Evolutionary conservation across 495 filamentous ascomycete species (phyloP), one percentile per base, ranked within the genome.

Genomic region (Chaetomium cochliodes): DNA sequence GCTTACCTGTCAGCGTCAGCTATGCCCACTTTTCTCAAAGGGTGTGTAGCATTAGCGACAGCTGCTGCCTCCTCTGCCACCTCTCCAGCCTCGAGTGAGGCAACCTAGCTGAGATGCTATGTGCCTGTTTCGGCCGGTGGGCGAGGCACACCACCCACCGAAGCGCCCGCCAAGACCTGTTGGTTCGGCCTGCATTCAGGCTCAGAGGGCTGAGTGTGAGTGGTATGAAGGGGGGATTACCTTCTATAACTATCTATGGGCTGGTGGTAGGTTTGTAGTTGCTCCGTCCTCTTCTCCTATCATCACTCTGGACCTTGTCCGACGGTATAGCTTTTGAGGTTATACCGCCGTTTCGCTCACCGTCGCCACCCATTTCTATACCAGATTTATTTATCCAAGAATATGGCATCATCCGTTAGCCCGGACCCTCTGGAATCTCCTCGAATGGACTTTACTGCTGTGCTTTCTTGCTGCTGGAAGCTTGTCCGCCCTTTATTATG

Each of bases 91-190:
- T 41, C 54, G 42, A 20, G 54, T 42, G 8, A 57, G 54, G 54
- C 37, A 23, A n/a, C 11, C 4, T 9, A n/a, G 33, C 54, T 57
- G n/a, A n/a, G n/a, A n/a, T n/a, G n/a, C n/a, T n/a, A n/a, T n/a
- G n/a, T n/a, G n/a, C n/a, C n/a, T n/a, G n/a, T n/a, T n/a, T n/a
- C n/a, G n/a, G n/a, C n/a, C n/a, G 33, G 16, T 41, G 33, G 13
- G 30, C 22, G 18, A 55, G 30, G 53, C 53, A 30, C 53, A 55
- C 28, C 33, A 18, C 41, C 39, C 13, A 18, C 41, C 13, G 16
- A 26, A 46, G 56, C 41, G 41, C 39, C 41, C 20, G 56, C 56
- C 56, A 58, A 58, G 56, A 46, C 5, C 22, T 47, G 56, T 58
- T 58, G 56, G 56, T 58, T 46, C 56, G 41, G 23, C 12, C 41